phyloP scores from a whole-genome alignment of 352 stramenopile genomes.

The Thraustotheca clavata region DNA sequence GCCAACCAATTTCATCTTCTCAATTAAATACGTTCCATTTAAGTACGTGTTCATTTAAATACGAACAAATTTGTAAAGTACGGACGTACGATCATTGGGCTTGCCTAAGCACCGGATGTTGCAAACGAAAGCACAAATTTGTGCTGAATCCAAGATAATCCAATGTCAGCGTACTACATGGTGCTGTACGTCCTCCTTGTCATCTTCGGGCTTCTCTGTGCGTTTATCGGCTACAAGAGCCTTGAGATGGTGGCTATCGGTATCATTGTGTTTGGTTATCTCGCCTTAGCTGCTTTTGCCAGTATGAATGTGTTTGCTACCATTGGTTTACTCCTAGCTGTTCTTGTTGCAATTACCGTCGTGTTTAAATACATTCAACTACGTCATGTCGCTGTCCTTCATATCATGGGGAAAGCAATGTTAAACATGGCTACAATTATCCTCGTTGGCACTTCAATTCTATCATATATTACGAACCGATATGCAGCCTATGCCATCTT shows the following conservation, averaged over 20 bases:
- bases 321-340: background rate
- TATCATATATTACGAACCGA: background rate
- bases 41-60: no score
- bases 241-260: background rate
- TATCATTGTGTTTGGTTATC: slow-evolving; percentile 4
- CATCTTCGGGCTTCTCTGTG: background rate
- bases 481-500: background rate
- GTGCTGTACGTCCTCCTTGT: background rate
- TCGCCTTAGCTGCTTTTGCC: background rate
- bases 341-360: slow-evolving; percentile 1
- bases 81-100: background rate
- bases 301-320: background rate
- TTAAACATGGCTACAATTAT: background rate
- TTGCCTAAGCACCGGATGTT: no score
- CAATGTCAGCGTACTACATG: background rate
- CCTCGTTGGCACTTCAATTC: background rate
- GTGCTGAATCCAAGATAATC: background rate
- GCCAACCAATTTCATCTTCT: background rate
- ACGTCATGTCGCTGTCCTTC: background rate
- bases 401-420: background rate
- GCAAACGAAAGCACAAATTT: no score
- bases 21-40: background rate
- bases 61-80: background rate
- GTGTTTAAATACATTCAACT: background rate
- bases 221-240: background rate